Conservation (phyloP, 345 rosid species). For the Corymbia maculata region DNA sequence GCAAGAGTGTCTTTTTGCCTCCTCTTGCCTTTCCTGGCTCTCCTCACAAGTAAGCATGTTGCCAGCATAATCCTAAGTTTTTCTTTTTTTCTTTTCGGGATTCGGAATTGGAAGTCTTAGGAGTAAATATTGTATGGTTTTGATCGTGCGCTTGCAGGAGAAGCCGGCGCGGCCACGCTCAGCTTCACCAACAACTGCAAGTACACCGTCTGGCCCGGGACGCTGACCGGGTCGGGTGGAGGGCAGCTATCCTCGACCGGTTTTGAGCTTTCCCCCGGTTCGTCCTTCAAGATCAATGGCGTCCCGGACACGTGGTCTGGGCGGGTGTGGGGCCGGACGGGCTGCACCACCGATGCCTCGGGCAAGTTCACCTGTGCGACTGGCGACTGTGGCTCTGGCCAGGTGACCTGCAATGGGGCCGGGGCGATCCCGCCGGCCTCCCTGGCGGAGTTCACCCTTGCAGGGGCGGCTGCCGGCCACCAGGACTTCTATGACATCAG, state of each 20-base stretch:
- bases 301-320: conserved; percentile 17
- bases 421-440: conserved; percentile 21
- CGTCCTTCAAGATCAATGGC: background rate
- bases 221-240: conserved; percentile 1
- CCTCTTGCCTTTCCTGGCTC: background rate
- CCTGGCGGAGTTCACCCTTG: conserved; percentile 15
- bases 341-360: conserved; percentile 2
- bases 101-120: background rate
- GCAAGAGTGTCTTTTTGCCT: background rate
- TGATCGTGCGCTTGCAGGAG: background rate
- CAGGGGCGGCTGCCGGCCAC: background rate
- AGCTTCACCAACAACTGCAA: conserved; percentile 21
- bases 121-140: background rate
- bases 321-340: conserved; percentile 27
- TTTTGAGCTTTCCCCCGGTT: conserved; percentile 2
- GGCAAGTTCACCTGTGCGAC: conserved; percentile 19
- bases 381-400: conserved; percentile 26
- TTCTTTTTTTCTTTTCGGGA: background rate
- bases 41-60: background rate
- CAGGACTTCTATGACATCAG: conserved; percentile 25
- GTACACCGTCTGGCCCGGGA: conserved; percentile 25
- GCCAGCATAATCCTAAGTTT: background rate
- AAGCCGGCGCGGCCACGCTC: background rate
- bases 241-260: conserved; percentile 18
- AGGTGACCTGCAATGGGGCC: conserved; percentile 13